Evolutionary conservation across 208 protist genomes (phyloP).

Genomic region (Trypanosoma lewisi): DNA sequence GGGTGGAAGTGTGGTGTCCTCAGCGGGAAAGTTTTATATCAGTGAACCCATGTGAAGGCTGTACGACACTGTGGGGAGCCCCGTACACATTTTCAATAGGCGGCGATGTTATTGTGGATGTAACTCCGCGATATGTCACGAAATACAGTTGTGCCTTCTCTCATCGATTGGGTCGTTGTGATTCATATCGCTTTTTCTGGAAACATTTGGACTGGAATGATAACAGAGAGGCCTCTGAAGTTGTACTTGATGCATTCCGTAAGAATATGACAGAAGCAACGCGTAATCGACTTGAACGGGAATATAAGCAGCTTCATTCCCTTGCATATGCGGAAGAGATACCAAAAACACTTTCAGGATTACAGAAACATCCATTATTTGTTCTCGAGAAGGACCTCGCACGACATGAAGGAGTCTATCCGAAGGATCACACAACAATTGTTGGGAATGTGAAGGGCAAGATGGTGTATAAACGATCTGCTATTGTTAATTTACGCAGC

Average conservation of each 20-base stretch:
- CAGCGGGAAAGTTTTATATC: constrained; percentile 77
- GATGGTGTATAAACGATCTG: constrained; percentile 86
- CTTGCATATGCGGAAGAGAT: constrained; percentile 81
- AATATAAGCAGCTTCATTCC: constrained; percentile 68
- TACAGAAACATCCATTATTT: constrained; percentile 84
- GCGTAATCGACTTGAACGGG: constrained; percentile 37
- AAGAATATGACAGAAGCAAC: constrained; percentile 28
- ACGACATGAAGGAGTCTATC: constrained; percentile 79
- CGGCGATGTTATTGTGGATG: constrained; percentile 68
- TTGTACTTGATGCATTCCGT: constrained; percentile 63
- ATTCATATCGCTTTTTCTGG: constrained; percentile 76
- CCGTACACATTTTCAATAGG: constrained; percentile 81
- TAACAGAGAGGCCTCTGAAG: constrained; percentile 67
- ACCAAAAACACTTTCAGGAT: constrained; percentile 70
- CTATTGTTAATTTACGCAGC: constrained; percentile 74
- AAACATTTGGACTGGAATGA: constrained; percentile 76
- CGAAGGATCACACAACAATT: constrained; percentile 69
- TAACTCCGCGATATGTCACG: constrained; percentile 78
- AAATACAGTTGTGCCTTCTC: constrained; percentile 74
- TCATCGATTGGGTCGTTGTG: constrained; percentile 55
- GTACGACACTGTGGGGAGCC: constrained; percentile 75
- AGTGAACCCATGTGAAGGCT: constrained; percentile 76
- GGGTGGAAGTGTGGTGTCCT: constrained; percentile 87
- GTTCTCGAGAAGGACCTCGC: constrained; percentile 77
- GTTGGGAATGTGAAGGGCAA: constrained; percentile 84